phyloP scores from a whole-genome alignment of 2,329 filamentous ascomycete genomes.

The Tolypocladium sp. region DNA sequence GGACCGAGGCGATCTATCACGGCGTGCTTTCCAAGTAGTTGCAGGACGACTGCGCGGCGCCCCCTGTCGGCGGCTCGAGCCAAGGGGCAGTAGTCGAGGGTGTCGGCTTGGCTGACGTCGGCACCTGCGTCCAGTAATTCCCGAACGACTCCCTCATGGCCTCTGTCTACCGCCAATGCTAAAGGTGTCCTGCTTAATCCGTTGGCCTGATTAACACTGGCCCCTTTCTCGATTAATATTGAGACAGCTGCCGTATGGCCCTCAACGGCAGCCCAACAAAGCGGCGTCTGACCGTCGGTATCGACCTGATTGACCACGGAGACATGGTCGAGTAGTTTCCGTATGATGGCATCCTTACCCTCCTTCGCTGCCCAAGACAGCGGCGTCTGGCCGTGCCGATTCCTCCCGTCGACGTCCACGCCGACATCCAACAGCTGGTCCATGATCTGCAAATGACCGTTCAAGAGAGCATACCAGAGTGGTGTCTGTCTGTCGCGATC shows the following conservation, averaged over 20 bases:
- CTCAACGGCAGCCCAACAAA: not conserved
- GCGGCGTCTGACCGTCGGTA: not conserved
- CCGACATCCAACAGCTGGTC: slow-evolving; percentile 4
- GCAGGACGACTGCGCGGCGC: not conserved
- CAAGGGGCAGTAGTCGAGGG: fast-evolving
- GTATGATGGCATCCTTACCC: slow-evolving; percentile 6
- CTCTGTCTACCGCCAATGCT: not conserved
- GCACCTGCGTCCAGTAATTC: not conserved
- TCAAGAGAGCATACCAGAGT: not conserved
- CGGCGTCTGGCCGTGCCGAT: slow-evolving; percentile 1
- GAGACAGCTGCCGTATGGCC: not conserved
- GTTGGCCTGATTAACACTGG: not conserved
- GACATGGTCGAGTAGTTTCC: slow-evolving; percentile 3
- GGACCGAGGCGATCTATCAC: not conserved
- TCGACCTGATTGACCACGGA: not conserved
- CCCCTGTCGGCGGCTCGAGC: not conserved
- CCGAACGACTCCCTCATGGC: not conserved
- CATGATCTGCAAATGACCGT: slow-evolving; percentile 5
- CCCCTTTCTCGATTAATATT: not conserved
- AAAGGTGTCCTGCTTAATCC: not conserved
- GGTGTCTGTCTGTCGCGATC: not conserved
- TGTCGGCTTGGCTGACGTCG: not conserved
- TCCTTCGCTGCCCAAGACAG: not conserved
- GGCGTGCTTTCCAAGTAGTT: not conserved
- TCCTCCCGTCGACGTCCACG: slow-evolving; percentile 1